Base-by-base conservation (phyloP, 768 basidiomycete species). In the Auriscalpium vulgare region DNA sequence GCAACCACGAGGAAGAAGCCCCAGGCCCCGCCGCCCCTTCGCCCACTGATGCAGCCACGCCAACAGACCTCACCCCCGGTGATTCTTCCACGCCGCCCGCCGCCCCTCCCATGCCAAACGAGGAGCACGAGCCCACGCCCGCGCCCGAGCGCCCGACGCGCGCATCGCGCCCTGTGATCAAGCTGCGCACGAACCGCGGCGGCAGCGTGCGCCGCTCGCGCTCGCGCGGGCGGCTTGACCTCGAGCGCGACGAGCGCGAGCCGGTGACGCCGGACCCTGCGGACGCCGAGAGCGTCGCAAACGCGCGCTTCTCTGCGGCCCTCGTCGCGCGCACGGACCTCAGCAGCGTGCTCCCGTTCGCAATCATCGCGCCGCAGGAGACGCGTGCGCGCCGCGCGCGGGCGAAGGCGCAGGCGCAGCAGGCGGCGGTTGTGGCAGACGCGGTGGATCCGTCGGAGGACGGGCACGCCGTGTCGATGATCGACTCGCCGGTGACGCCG, bases 291-390 rank as follows among this genome's bases (percentile, higher is more conserved):
- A 88, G 84, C 60, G 72, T 91, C 21, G 86, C 88, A 17, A 87
- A 84, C 62, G 77, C 87, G 51, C 83, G 87, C 40, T 89, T 90
- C 71, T 88, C 87, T 10, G 88, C 88, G 8, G 77, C 81, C 54
- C 72, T 79, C 51, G 75, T 91, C 21, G 76, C 85, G 14, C 84
- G 81, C 65, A 73, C 73, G 10, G 81, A 84, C 63, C 71, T 91
- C 50, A 73, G 69, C 29, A 69, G 72, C 11, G 68, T 85, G 19
- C 75, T 92, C 59, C 90, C 90, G 6, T 92, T 92, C 65, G 88
- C 88, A 8, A 71, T 93, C 48, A 86, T 92, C 65, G 77, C 85
- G 19, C 91, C 90, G 2, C 86, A 92, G 70, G 66, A 72, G 37
- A 72, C 69, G 47, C 72, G 73, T 53, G 68, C 70, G 50, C 75